Conservation (phyloP, 768 basidiomycete genomes). For the Tulasnella sp. region DNA sequence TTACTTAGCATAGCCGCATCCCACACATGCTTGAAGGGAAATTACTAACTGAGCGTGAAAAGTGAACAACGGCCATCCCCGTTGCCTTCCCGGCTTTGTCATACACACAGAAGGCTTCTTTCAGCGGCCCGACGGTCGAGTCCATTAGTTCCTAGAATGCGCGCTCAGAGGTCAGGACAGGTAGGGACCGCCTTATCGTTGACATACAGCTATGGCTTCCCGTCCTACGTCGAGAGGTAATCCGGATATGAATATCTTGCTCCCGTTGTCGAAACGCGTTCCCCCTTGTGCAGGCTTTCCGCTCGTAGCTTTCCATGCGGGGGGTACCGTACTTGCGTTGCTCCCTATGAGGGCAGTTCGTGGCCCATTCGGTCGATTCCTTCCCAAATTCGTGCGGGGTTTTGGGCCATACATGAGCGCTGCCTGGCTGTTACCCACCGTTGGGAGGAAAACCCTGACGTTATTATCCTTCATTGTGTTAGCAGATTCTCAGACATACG, state of each 20-base stretch:
- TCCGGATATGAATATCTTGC: conserved; percentile 1
- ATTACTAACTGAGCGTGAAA: conserved; percentile 3
- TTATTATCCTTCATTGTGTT: too few relatives aligned
- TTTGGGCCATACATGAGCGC: not conserved
- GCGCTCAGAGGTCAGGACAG: not conserved
- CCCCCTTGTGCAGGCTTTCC: not conserved
- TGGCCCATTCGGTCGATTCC: not conserved
- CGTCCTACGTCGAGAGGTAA: conserved; percentile 7
- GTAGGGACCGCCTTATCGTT: not conserved
- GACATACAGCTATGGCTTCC: conserved; percentile 3
- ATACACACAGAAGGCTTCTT: conserved; percentile 7
- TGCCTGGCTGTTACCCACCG: not conserved
- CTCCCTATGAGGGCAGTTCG: not conserved
- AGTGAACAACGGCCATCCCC: conserved; percentile 14
- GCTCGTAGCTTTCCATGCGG: conserved; percentile 2
- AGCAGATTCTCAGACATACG: not conserved
- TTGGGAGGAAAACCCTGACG: too few relatives aligned
- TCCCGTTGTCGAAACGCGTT: not conserved
- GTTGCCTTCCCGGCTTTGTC: conserved; percentile 4
- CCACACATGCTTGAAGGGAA: not conserved
- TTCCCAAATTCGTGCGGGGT: not conserved
- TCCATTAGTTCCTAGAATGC: not conserved
- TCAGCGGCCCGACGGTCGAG: conserved; percentile 9
- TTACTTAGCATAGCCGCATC: not conserved
- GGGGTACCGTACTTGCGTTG: conserved; percentile 5